These are phyloP conservation scores for Dryadomyces quercus-mongolicae DNA, from an alignment of 2,329 filamentous ascomycete species.

Conservation along the genomic window DNA sequence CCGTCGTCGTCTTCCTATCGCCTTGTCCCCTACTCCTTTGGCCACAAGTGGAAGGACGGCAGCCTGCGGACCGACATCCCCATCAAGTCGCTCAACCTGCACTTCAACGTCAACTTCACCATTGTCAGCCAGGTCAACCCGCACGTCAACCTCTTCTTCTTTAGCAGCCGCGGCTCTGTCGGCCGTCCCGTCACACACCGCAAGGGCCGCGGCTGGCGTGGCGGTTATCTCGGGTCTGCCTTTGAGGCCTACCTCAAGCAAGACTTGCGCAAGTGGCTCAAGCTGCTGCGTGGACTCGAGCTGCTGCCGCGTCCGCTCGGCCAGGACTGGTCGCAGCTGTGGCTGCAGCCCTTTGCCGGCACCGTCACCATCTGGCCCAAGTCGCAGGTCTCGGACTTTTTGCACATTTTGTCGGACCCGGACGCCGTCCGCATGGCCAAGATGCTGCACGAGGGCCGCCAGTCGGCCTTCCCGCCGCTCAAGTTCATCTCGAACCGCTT, in stretches of 20 bases:
- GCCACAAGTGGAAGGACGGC: conserved; percentile 98
- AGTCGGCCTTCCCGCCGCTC: conserved; percentile 80
- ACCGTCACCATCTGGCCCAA: conserved; percentile 97
- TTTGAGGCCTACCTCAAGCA: conserved; percentile 93
- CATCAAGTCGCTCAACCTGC: conserved; percentile 81
- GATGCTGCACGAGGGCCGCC: conserved; percentile 85
- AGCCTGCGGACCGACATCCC: conserved; percentile 91
- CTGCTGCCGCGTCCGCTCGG: conserved; percentile 79
- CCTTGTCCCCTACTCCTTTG: conserved; percentile 84
- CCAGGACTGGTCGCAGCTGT: conserved; percentile 94
- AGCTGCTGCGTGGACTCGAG: conserved; percentile 85
- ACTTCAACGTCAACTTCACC: conserved; percentile 98
- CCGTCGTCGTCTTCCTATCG: conserved; percentile 32
- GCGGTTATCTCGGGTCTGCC: conserved; percentile 85
- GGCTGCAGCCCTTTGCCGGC: conserved; percentile 88
- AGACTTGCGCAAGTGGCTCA: conserved; percentile 95
- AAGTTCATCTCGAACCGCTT: conserved; percentile 84
- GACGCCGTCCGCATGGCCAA: conserved; percentile 60
- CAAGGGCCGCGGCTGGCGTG: conserved; percentile 86
- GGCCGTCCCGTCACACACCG: conserved; percentile 91
- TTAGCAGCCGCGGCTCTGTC: conserved; percentile 83
- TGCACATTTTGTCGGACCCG: conserved; percentile 76
- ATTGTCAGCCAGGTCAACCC: conserved; percentile 86
- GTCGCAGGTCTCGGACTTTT: conserved; percentile 65
- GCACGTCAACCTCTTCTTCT: conserved; percentile 98